Base-by-base conservation (phyloP, 192 early-diverging fungal species). In the Entomortierella beljakovae region DNA sequence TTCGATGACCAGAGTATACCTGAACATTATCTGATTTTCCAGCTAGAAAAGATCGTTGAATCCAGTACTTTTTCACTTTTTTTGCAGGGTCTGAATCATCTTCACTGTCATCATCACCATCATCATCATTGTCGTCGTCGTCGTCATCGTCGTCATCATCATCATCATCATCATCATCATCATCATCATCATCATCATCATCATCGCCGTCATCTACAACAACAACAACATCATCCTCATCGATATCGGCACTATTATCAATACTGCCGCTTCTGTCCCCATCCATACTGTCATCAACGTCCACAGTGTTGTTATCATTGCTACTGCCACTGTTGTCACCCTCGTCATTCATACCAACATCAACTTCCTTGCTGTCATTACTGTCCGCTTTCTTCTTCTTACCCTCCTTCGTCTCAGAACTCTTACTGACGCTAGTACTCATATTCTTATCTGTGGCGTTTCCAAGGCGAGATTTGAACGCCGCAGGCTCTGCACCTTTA, bases 1-100 rank as follows among this genome's bases (percentile, higher is more conserved):
- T 86, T 22, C 61, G 56, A 43, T 85, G 84, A 6, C 85, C 84
- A 20, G 35, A 46, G 31, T 71, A 84, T 20, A 54, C 42, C 49
- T 70, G 70, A 9, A 74, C 51, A 56, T 80, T 57, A 35, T 83
- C 82, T 9, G 57, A 40, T 57, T 70, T 79, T 20, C 54, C 75
- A 15, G 75, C 31, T 5, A 48, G 38, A 15, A 55, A 70, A 28
- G 46, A 49, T 22, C 75, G 43, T 1, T 46, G 60, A 0, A 48
- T 31, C 75, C 75, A 79, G 23, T 79, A 79, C 22, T 63, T 61
- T n/a, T 28, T 57, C 2, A 51, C 59, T 8, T 76, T 59, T 13
- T 55, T n/a, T 22, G 2, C 25, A 3, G 35, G 6, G 20, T 16
- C 18, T 18, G 26, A 25, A 6, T 15, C 15, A 3, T 60, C 59